Base-by-base conservation (phyloP, 1,284 basidiomycete genomes). In the Ceratobasidium sp. region DNA sequence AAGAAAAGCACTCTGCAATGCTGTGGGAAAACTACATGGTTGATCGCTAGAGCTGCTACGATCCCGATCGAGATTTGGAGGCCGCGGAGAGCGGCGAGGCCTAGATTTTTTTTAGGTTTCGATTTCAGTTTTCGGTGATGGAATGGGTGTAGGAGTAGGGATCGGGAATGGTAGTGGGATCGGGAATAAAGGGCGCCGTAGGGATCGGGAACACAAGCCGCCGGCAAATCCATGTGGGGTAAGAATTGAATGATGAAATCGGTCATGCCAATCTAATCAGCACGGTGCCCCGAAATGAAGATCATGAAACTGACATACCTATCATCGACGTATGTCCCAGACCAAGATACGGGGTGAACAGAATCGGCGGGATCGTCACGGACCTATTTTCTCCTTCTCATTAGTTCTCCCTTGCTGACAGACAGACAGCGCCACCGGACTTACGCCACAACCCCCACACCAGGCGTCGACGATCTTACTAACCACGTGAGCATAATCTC, bases 1-100 rank as follows among this genome's bases (percentile, higher is more conserved):
- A 89, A 80, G 81, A 89, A 89, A 20, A 89, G 79, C 80, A 89
- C 88, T 73, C 88, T 83, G 80, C 87, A 86, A 80, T 89, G 87
- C 54, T 87, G 84, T 66, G 88, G 89, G 79, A 87, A 89, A 9
- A 89, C 74, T 4, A 88, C 67, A 50, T 85, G 86, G 80, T 89
- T 89, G 82, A 88, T 83, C 26, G 86, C 2, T 13, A 89, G 79
- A 3, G 88, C 89, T 6, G 85, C 85, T 38, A 89, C 79, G 71
- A 89, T 88, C 17, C 89, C 88, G 38, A 84, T 83, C 46, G 84
- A 83, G 52, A 89, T 89, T 84, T 87, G 86, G 0, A 83, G 79
- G 26, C 84, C 86, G 62, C 88, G 84, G 40, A 85, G 82, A 17
- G 84, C 80, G 6, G 87, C 86, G 10, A 89, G 82, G 68, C 82